A percentile compares a stretch with the other conserved stretches of the same genome.
Conservation (phyloP, 2,329 filamentous ascomycete genomes). For the Venturia nashicola region DNA sequence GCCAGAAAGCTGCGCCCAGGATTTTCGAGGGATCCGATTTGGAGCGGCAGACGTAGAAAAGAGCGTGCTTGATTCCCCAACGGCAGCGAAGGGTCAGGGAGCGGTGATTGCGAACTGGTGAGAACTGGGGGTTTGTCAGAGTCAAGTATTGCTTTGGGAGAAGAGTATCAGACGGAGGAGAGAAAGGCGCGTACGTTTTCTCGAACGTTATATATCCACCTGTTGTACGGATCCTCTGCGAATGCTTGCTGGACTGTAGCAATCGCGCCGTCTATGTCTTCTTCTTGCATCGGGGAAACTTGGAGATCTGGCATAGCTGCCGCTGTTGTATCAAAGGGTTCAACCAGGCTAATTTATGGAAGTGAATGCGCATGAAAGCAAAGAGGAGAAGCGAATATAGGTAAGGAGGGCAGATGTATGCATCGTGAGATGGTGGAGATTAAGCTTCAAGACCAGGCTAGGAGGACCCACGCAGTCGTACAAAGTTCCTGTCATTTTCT, state of each 20-base stretch:
- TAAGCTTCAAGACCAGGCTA: not conserved
- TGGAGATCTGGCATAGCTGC: slow-evolving; percentile 23
- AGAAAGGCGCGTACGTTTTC: slow-evolving; percentile 33
- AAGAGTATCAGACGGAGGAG: not conserved
- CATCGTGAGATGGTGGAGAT: not conserved
- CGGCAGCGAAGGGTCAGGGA: slow-evolving; percentile 53
- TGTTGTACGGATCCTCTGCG: slow-evolving; percentile 53
- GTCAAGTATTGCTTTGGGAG: slow-evolving; percentile 18
- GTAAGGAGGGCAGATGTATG: too few relatives aligned
- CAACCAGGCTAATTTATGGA: not conserved
- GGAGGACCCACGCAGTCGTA: not conserved
- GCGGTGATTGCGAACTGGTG: slow-evolving; percentile 45
- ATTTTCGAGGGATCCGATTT: slow-evolving; percentile 32
- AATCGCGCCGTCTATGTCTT: slow-evolving; percentile 52
- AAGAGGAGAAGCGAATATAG: not conserved
- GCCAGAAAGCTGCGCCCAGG: slow-evolving; percentile 62
- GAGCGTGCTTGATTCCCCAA: slow-evolving; percentile 57
- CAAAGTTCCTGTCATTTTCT: too few relatives aligned
- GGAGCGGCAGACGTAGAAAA: slow-evolving; percentile 56
- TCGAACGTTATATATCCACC: slow-evolving; percentile 50
- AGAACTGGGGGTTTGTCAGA: slow-evolving; percentile 36
- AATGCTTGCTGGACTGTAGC: slow-evolving; percentile 56
- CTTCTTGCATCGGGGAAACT: slow-evolving; percentile 42
- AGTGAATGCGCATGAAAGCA: not conserved
- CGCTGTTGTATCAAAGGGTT: not conserved